A percentile compares a stretch with the other conserved stretches of the same genome.
These are phyloP conservation scores for Chaetomium sp. DNA, from an alignment of 2,329 filamentous ascomycete genomes.

Conservation along the genomic window DNA sequence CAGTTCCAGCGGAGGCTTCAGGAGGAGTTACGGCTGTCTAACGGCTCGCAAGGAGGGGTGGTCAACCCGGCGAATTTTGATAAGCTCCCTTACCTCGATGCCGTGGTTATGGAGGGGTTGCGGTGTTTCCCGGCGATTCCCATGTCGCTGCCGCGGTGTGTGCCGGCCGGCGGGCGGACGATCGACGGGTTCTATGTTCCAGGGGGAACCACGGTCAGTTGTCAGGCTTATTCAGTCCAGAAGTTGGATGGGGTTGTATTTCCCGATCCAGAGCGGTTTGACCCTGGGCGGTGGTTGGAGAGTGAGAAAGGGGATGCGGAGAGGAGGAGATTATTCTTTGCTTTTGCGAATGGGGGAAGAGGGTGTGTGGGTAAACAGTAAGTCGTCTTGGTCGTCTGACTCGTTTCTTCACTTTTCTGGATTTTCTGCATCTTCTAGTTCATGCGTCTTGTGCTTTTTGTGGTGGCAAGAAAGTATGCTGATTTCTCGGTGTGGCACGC, in stretches of 20 bases:
- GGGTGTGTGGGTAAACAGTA: constrained; percentile 63
- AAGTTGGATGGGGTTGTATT: constrained; percentile 61
- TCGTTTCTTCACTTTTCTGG: neutral
- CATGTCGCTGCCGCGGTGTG: constrained; percentile 58
- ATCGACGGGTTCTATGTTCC: constrained; percentile 52
- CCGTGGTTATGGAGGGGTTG: constrained; percentile 55
- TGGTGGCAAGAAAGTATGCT: no score
- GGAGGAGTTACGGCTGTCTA: constrained; percentile 38
- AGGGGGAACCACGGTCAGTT: constrained; percentile 49
- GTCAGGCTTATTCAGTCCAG: constrained; percentile 56
- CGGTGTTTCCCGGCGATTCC: constrained; percentile 59
- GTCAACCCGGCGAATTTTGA: constrained; percentile 38
- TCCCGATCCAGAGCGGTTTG: constrained; percentile 67
- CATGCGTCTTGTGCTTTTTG: neutral
- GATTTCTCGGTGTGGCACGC: neutral
- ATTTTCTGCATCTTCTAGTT: neutral
- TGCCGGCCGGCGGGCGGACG: constrained; percentile 46
- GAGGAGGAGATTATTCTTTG: constrained; percentile 55
- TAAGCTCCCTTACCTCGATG: constrained; percentile 53
- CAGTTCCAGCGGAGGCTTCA: constrained; percentile 46
- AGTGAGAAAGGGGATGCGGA: constrained; percentile 63
- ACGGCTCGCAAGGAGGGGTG: neutral
- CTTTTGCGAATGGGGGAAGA: constrained; percentile 59
- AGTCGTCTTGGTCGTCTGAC: constrained; percentile 31
- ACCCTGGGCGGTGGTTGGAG: constrained; percentile 78